Conservation (phyloP, 2,329 filamentous ascomycete species). For the Neopestalotiopsis sp. region DNA sequence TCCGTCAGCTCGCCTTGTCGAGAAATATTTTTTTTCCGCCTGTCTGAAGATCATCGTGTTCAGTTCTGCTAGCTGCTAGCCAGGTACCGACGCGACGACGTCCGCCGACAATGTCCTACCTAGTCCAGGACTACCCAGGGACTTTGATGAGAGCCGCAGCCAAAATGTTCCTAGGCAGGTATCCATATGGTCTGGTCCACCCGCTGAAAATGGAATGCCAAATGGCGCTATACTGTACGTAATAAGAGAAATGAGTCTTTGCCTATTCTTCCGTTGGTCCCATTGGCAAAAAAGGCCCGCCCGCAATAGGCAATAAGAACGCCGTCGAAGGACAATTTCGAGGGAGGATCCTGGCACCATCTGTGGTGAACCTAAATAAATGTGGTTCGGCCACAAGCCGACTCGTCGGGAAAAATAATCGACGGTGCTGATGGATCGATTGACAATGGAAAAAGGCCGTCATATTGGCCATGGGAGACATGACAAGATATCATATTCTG, state of each 20-base stretch:
- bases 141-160: neutral
- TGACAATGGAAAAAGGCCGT: neutral
- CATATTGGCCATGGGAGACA: no score
- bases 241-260: neutral
- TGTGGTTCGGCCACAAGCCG: neutral
- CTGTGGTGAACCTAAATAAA: neutral
- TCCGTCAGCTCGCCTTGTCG: neutral
- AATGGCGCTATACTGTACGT: neutral
- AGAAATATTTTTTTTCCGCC: neutral
- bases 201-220: neutral
- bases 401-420: neutral
- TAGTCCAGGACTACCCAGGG: neutral
- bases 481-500: no score
- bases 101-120: neutral
- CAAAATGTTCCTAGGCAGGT: neutral
- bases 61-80: neutral
- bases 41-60: neutral
- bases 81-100: neutral
- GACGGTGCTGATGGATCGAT: neutral
- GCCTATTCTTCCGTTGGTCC: neutral
- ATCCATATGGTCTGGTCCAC: neutral
- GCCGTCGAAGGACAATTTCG: neutral
- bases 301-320: neutral
- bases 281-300: neutral
- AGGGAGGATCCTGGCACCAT: neutral